Evolutionary conservation across 2,329 filamentous ascomycete genomes (phyloP).

Genomic region (Sordariomycetes sp.): DNA sequence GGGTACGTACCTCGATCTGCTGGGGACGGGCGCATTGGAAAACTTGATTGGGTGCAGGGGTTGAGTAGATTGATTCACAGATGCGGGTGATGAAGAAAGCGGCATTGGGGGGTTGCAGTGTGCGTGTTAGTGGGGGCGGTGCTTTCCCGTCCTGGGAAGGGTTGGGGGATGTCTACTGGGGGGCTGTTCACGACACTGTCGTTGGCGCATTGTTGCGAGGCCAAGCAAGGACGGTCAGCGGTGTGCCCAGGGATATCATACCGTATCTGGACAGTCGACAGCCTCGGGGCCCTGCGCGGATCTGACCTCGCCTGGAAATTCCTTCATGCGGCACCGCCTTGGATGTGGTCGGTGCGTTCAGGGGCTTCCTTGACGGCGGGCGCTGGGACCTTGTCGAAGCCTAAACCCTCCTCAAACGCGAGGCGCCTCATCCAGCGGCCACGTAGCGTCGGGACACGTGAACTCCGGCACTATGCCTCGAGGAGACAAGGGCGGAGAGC

Average conservation of each 20-base stretch:
- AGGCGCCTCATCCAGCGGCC: neutral
- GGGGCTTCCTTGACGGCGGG: neutral
- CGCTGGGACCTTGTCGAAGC: neutral
- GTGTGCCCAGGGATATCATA: too few species aligned
- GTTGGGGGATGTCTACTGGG: too few species aligned
- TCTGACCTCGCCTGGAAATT: neutral
- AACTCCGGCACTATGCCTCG: neutral
- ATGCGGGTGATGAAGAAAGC: neutral
- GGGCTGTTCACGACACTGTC: too few species aligned
- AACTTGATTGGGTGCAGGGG: neutral
- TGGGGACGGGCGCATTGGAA: neutral
- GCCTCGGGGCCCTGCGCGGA: neutral
- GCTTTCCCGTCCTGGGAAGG: too few species aligned
- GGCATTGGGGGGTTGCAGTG: neutral
- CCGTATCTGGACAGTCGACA: too few species aligned
- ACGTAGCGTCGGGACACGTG: neutral
- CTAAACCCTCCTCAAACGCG: neutral
- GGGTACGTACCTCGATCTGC: too few species aligned
- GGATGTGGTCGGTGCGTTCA: neutral
- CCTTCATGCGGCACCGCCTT: neutral
- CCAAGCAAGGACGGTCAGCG: too few species aligned
- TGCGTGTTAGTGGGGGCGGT: neutral
- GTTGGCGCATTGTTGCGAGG: too few species aligned
- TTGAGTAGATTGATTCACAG: neutral
- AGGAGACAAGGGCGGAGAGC: too few species aligned